Evolutionary conservation across 768 basidiomycete species (phyloP).

Genomic region (Astraeus odoratus): DNA sequence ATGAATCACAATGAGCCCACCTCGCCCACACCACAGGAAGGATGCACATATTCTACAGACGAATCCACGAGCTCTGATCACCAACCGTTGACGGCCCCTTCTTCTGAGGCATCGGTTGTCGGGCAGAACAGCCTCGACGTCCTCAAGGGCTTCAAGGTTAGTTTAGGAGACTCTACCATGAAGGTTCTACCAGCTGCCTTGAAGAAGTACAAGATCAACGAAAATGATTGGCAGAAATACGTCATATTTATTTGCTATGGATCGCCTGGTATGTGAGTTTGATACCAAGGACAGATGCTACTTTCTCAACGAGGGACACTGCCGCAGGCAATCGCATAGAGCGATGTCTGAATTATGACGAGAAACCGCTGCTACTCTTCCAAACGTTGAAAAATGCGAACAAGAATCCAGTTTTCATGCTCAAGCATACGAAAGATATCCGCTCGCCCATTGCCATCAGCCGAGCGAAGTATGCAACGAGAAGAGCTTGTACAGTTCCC

Average conservation of each 20-base stretch:
- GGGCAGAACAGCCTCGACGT: conserved; percentile 67
- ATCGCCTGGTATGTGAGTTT: conserved; percentile 57
- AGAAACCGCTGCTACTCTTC: conserved; percentile 94
- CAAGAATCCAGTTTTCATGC: conserved; percentile 99
- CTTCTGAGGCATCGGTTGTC: conserved; percentile 34
- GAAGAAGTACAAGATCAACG: conserved; percentile 98
- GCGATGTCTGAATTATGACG: conserved; percentile 94
- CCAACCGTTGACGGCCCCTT: conserved; percentile 18
- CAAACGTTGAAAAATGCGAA: conserved; percentile 95
- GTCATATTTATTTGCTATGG: conserved; percentile 99
- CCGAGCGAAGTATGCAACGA: conserved; percentile 88
- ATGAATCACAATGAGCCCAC: conserved; percentile 8
- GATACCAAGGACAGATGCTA: not conserved
- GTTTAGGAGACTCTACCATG: conserved; percentile 95
- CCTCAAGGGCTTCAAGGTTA: conserved; percentile 94
- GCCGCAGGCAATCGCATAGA: conserved; percentile 67
- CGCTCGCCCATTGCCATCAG: conserved; percentile 96
- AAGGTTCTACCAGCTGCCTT: conserved; percentile 96
- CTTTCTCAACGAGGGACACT: not conserved
- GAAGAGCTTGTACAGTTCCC: conserved; percentile 56
- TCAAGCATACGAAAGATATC: conserved; percentile 90
- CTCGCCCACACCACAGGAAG: conserved; percentile 27
- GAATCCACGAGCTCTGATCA: conserved; percentile 20
- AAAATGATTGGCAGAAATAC: conserved; percentile 98
- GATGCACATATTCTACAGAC: conserved; percentile 20